These are phyloP conservation scores for Diaporthe vaccinii DNA, from an alignment of 2,329 filamentous ascomycete species.

Conservation along the genomic window DNA sequence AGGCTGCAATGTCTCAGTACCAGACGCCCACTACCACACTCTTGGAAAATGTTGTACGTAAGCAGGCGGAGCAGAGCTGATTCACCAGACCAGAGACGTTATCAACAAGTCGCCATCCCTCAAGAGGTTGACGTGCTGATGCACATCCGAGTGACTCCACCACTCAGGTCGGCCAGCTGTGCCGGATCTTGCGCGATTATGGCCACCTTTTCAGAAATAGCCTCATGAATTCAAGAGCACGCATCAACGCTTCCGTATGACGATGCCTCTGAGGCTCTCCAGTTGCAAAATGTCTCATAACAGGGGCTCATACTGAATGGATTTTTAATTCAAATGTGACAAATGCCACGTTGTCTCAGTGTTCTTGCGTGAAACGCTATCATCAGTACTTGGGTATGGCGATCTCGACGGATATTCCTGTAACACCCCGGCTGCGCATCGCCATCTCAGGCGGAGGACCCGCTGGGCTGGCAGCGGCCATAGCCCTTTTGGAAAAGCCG, in stretches of 20 bases:
- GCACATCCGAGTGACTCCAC: slow-evolving; percentile 12
- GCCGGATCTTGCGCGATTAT: slow-evolving; percentile 18
- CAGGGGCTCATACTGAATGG: background rate
- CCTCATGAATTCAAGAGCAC: background rate
- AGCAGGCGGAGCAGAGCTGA: background rate
- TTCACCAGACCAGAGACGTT: background rate
- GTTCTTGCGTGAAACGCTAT: fast-evolving
- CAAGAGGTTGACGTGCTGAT: slow-evolving; percentile 28
- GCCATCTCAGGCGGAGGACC: slow-evolving; percentile 35
- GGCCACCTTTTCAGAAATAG: background rate
- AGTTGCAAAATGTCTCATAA: background rate
- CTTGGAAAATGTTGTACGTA: background rate
- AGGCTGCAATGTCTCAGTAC: background rate
- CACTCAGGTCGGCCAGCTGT: background rate
- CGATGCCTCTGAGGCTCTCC: no score
- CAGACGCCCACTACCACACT: background rate
- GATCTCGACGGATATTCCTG: background rate
- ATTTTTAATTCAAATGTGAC: no score
- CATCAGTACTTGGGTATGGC: background rate
- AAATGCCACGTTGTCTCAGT: fast-evolving
- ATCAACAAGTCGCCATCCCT: slow-evolving; percentile 31
- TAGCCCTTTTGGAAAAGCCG: slow-evolving; percentile 20
- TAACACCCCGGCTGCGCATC: background rate
- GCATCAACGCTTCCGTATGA: background rate
- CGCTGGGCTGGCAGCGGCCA: slow-evolving; percentile 28